phyloP scores from a whole-genome alignment of 2,329 filamentous ascomycete genomes.

The Ceratocystis diversiconidia region DNA sequence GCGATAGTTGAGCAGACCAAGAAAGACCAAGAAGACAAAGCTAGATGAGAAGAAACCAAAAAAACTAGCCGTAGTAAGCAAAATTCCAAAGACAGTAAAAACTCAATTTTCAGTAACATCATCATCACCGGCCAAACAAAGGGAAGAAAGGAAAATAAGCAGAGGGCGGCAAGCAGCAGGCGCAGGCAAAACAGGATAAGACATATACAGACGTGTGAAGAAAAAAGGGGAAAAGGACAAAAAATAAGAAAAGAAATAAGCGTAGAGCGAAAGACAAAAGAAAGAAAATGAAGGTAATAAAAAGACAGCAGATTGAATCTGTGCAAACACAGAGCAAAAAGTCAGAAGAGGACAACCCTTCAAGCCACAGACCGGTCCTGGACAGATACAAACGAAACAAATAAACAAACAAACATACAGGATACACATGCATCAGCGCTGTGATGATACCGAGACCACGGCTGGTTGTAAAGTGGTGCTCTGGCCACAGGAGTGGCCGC shows the following conservation, averaged over 20 bases:
- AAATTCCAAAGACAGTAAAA: slow-evolving; percentile 1
- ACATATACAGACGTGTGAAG: neutral
- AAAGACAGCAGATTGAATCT: neutral
- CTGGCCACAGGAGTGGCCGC: neutral
- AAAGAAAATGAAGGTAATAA: neutral
- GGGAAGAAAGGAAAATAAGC: neutral
- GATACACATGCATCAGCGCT: neutral
- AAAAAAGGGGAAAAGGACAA: slow-evolving; percentile 6
- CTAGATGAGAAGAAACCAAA: neutral
- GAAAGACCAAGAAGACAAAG: neutral
- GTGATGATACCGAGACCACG: neutral
- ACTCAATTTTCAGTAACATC: neutral
- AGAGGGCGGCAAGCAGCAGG: slow-evolving; percentile 1
- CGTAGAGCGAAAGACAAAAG: neutral
- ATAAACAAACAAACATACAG: neutral
- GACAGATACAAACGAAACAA: slow-evolving; percentile 12
- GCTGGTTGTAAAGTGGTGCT: neutral
- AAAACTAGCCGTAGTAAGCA: neutral
- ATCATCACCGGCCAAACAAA: slow-evolving; percentile 3
- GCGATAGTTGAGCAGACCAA: neutral
- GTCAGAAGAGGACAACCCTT: slow-evolving; percentile 1
- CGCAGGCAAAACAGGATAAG: neutral
- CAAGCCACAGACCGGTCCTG: too few species aligned
- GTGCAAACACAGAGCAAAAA: slow-evolving; percentile 7
- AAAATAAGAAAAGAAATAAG: neutral